Evolutionary conservation across 2,329 filamentous ascomycete species (phyloP).

Genomic region (Clonostachys rosea): DNA sequence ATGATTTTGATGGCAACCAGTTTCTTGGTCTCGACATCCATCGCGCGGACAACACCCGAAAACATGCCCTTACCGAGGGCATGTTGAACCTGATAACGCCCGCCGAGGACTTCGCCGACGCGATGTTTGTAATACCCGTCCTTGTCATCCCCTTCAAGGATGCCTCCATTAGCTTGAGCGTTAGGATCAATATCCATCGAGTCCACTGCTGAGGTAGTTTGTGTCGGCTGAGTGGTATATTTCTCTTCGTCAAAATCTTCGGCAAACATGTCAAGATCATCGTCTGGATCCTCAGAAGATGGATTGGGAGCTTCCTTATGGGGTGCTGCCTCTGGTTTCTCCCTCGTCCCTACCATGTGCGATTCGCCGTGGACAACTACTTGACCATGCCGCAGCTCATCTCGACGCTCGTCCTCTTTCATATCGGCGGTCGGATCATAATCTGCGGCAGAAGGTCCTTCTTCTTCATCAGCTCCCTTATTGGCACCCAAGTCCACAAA

Average conservation of each 20-base stretch:
- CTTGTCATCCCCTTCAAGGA: conserved; percentile 88
- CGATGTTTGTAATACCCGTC: conserved; percentile 97
- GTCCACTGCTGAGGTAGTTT: conserved; percentile 23
- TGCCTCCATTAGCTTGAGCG: conserved; percentile 66
- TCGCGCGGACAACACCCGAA: conserved; percentile 87
- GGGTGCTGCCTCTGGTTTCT: conserved; percentile 14
- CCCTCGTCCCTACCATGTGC: conserved; percentile 14
- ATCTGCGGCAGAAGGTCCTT: conserved; percentile 86
- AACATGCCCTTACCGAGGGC: conserved; percentile 93
- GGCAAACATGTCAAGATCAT: conserved; percentile 87
- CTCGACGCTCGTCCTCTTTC: conserved; percentile 73
- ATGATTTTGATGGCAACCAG: conserved; percentile 97
- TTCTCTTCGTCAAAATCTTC: conserved; percentile 69
- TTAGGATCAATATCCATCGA: conserved; percentile 44
- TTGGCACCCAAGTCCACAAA: conserved; percentile 58
- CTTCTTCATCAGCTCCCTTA: conserved; percentile 42
- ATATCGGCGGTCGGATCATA: conserved; percentile 89
- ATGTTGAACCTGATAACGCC: conserved; percentile 83
- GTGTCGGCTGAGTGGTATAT: conserved; percentile 47
- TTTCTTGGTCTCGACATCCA: conserved; percentile 68
- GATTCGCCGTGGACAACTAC: conserved; percentile 43
- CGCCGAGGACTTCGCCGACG: conserved; percentile 83
- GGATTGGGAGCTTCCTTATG: conserved; percentile 29
- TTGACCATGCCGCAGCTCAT: conserved; percentile 59
- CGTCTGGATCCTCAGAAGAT: conserved; percentile 51